Base-by-base conservation (phyloP, 2,329 filamentous ascomycete genomes). In the Colletotrichum tanaceti region DNA sequence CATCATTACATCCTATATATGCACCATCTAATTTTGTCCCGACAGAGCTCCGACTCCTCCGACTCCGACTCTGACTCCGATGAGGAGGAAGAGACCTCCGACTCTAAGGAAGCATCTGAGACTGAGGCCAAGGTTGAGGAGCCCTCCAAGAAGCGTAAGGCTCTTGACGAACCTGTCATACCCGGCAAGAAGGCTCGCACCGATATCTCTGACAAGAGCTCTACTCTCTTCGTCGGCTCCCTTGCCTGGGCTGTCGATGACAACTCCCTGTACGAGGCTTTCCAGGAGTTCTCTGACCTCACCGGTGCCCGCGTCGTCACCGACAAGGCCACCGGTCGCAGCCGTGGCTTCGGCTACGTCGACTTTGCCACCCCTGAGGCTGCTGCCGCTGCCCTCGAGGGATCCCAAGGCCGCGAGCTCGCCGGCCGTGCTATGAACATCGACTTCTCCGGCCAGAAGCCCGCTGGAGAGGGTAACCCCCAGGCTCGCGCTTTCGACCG, bases 271-370 rank as follows among this genome's bases (percentile, higher is more conserved):
- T 86, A 87, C 73, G 87, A 91, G 75, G 91, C 95, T 79, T 97
- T 98, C 83, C 88, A 94, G 84, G 82, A 87, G 71, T 95, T 91
- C 75, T 91, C 90, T 72, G 91, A 91, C 76, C 85, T 97, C 65
- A 82, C 84, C 73, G 87, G 89, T 75, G 91, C 90, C 72, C 91
- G 93, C 74, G 90, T 97, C 77, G 92, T 97, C 79, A 94, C 90
- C 74, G 93, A 97, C 83, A 91, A 91, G 79, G 89, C 90, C 64
- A 87, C 86, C 76, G 92, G 93, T 75, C 91, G 93, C 77, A 95
- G 94, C 81, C 94, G 94, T 83, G 94, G 93, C 73, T 97, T 97
- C 80, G 94, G 94, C 70, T 98, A 97, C 79, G 92, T 97, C 75
- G 94, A 97, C 84, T 97, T 94, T 81, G 84, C 85, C 77, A 88